These are phyloP conservation scores for Penicillium lagena DNA, from an alignment of 495 filamentous ascomycete species.

Conservation along the genomic window DNA sequence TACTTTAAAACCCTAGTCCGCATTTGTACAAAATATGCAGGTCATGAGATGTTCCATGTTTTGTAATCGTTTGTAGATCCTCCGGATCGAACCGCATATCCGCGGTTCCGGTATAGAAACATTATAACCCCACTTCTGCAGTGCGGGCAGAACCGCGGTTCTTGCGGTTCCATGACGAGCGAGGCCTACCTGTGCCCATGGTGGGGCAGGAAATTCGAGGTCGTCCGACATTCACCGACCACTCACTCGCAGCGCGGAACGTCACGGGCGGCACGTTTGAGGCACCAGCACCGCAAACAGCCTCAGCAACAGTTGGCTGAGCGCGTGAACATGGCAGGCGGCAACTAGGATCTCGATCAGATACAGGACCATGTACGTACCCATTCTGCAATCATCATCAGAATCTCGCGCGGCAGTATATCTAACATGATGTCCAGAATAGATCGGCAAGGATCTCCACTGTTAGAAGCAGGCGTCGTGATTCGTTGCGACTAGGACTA, in stretches of 20 bases:
- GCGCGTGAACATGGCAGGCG: neutral
- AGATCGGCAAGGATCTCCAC: too few species aligned
- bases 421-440: conserved; percentile 2
- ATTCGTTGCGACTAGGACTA: too few species aligned
- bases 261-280: neutral
- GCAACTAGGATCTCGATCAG: neutral
- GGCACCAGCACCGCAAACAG: conserved; percentile 1
- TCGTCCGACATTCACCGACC: conserved; percentile 5
- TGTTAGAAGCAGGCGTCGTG: too few species aligned
- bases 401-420: neutral
- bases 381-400: conserved; percentile 1
- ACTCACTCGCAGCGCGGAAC: conserved; percentile 5
- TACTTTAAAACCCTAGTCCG: too few species aligned
- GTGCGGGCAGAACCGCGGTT: too few species aligned
- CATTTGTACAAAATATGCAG: too few species aligned
- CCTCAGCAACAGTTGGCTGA: conserved; percentile 2
- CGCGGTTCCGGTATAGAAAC: too few species aligned
- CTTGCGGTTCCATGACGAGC: too few species aligned
- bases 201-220: conserved; percentile 2
- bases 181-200: neutral
- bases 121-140: too few species aligned
- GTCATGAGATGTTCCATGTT: too few species aligned
- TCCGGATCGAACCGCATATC: too few species aligned
- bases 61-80: too few species aligned
- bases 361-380: neutral